Percentiles rank a stretch among this genome's conserved stretches.
Conservation (phyloP, 441 rosid species). For the Manihot esculenta region DNA sequence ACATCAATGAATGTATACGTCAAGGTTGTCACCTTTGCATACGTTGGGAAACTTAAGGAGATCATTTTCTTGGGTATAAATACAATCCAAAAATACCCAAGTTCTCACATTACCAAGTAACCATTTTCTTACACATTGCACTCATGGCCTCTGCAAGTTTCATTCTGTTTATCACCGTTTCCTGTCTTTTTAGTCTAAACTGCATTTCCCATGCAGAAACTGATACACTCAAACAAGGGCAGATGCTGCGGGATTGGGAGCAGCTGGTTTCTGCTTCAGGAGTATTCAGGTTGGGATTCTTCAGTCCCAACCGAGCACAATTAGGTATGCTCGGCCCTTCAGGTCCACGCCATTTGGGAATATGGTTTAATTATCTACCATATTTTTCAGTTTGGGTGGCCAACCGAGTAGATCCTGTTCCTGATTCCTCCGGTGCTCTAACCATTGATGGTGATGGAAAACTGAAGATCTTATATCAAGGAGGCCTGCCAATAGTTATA, state of each 20-base stretch:
- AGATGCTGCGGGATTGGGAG: slow-evolving; percentile 55
- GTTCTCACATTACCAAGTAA: too few species aligned
- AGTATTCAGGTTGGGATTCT: slow-evolving; percentile 53
- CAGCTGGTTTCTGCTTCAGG: slow-evolving; percentile 43
- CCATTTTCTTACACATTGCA: background rate
- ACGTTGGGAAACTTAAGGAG: too few species aligned
- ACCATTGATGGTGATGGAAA: slow-evolving; percentile 39
- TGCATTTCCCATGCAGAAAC: slow-evolving; percentile 16
- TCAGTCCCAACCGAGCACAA: slow-evolving; percentile 36
- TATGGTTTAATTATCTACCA: slow-evolving; percentile 40
- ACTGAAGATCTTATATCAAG: slow-evolving; percentile 41
- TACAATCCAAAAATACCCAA: background rate
- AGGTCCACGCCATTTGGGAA: slow-evolving; percentile 47
- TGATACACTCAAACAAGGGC: slow-evolving; percentile 39
- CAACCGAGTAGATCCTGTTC: slow-evolving; percentile 41
- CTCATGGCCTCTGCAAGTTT: slow-evolving; percentile 15
- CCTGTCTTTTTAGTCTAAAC: background rate
- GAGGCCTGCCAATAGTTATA: slow-evolving; percentile 28
- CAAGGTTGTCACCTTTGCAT: too few species aligned
- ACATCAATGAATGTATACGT: background rate
- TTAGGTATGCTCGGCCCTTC: slow-evolving; percentile 24
- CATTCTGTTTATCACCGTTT: slow-evolving; percentile 1
- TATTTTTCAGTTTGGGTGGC: slow-evolving; percentile 51
- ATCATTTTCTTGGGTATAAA: background rate
- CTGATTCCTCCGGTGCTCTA: slow-evolving; percentile 52